These are phyloP conservation scores for Sequoiadendron giganteum DNA, from an alignment of 75 land plant genomes.

Conservation along the genomic window DNA sequence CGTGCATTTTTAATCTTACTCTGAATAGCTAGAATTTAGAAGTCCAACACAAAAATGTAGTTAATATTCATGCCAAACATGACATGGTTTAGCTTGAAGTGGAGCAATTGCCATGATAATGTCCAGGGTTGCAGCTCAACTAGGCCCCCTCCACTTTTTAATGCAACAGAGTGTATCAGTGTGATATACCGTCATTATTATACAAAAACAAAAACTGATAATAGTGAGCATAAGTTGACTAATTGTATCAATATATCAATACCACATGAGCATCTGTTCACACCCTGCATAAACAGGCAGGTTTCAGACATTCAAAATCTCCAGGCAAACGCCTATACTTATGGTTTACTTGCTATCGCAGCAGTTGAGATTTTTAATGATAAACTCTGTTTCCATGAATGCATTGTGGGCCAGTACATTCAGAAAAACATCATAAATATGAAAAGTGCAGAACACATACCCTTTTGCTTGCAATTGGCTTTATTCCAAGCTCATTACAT, in stretches of 20 bases:
- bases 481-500: conserved; percentile 79
- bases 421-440: not conserved
- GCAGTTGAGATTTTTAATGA: not conserved
- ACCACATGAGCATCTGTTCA: not conserved
- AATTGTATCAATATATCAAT: not conserved
- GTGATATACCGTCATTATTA: not conserved
- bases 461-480: conserved; percentile 82
- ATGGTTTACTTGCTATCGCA: not conserved
- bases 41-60: not conserved
- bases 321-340: not conserved
- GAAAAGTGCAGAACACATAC: conserved; percentile 25
- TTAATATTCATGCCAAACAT: not conserved
- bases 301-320: not conserved
- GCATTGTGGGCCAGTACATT: not conserved
- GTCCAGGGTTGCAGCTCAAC: not conserved
- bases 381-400: not conserved
- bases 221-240: not conserved
- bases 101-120: not conserved
- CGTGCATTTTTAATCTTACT: not conserved
- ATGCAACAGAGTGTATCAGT: not conserved
- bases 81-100: not conserved
- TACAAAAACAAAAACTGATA: not conserved
- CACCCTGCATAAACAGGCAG: not conserved
- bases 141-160: not conserved
- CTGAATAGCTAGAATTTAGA: no score